A percentile compares a stretch with the other conserved stretches of the same genome.
phyloP scores from a whole-genome alignment of 805 yeast species.

The Sugiyamaella mastotermitis region DNA sequence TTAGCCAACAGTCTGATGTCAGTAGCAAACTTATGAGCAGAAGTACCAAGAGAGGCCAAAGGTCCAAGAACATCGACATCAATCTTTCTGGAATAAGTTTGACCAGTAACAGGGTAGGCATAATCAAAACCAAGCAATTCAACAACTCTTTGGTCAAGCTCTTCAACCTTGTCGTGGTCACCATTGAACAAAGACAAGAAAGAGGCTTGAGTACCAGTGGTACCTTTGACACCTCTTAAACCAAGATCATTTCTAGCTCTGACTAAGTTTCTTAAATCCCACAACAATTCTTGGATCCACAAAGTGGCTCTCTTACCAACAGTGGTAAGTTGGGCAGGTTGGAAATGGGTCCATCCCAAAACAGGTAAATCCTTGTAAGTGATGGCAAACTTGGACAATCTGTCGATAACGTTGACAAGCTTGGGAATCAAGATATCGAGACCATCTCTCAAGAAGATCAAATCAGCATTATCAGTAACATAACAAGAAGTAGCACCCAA shows the following conservation, averaged over 20 bases:
- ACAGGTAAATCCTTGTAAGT: constrained; percentile 94
- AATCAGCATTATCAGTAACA: constrained; percentile 97
- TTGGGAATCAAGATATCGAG: constrained; percentile 90
- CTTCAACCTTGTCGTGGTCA: constrained; percentile 93
- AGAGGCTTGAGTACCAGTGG: constrained; percentile 98
- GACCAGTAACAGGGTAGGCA: constrained; percentile 97
- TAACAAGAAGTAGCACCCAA: constrained; percentile 97
- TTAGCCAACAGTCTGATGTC: constrained; percentile 94
- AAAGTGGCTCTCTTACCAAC: constrained; percentile 97
- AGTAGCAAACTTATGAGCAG: constrained; percentile 97
- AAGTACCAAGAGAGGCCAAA: constrained; percentile 87
- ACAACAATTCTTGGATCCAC: constrained; percentile 95
- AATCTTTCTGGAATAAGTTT: constrained; percentile 97
- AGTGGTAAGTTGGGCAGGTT: constrained; percentile 98
- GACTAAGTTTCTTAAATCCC: constrained; percentile 94
- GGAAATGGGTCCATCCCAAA: constrained; percentile 99
- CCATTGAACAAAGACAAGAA: constrained; percentile 94
- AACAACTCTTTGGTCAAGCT: constrained; percentile 83
- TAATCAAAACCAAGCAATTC: constrained; percentile 88
- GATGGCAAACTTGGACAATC: constrained; percentile 81
- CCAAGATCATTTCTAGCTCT: constrained; percentile 97
- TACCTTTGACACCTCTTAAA: constrained; percentile 96
- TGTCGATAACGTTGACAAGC: constrained; percentile 90
- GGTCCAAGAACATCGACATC: constrained; percentile 93
- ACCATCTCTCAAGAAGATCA: constrained; percentile 93